Evolutionary conservation across 805 yeast species (phyloP).

Genomic region (Pichia kluyveri): DNA sequence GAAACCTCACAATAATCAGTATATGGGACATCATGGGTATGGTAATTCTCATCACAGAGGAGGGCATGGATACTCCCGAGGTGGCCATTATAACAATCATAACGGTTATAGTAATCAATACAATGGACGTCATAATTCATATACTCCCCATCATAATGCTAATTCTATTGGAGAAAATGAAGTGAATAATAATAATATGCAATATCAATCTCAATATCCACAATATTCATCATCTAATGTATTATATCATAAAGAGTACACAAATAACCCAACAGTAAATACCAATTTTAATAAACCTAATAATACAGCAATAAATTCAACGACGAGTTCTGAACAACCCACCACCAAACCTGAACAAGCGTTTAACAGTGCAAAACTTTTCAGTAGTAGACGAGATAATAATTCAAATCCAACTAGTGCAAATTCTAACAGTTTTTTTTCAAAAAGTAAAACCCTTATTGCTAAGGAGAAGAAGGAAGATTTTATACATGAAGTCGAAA

Average conservation of each 20-base stretch:
- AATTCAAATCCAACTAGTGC: neutral
- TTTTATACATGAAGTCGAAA: neutral
- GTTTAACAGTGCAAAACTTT: neutral
- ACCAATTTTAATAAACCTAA: neutral
- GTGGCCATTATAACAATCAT: neutral
- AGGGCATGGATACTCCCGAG: neutral
- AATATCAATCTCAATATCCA: neutral
- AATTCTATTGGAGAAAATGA: too few species aligned
- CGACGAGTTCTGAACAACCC: neutral
- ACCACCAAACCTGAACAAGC: neutral
- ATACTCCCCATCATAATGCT: neutral
- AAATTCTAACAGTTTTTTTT: neutral
- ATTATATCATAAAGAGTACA: neutral
- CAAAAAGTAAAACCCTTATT: neutral
- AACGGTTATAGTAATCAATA: neutral
- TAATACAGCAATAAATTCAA: neutral
- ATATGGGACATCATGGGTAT: neutral
- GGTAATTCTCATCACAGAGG: neutral
- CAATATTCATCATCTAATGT: neutral
- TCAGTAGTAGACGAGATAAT: conserved; percentile 6
- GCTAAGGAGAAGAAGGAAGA: neutral
- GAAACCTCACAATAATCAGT: neutral
- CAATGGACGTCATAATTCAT: conserved; percentile 3
- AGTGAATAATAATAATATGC: neutral
- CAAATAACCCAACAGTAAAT: neutral